Conservation (phyloP, 1,284 basidiomycete genomes). For the Termitomyces sp. region DNA sequence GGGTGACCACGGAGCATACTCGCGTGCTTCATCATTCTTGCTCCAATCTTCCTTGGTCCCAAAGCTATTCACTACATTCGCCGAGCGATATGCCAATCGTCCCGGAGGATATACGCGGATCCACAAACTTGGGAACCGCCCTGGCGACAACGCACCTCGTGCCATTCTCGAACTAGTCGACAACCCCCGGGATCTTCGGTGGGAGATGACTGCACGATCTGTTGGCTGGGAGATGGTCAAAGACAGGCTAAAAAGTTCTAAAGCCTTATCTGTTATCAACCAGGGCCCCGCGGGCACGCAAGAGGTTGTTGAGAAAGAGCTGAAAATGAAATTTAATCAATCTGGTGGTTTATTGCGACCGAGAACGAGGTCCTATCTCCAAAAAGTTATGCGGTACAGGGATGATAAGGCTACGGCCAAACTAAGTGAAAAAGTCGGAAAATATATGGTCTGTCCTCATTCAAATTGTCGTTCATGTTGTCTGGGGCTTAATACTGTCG, state of each 20-base stretch:
- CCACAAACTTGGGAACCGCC: slow-evolving; percentile 83
- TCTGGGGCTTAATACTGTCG: not conserved
- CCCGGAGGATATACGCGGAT: slow-evolving; percentile 96
- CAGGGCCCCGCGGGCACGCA: slow-evolving; percentile 42
- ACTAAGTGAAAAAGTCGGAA: slow-evolving; percentile 40
- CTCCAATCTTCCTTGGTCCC: slow-evolving; percentile 66
- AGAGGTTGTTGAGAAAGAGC: slow-evolving; percentile 45
- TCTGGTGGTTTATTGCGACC: slow-evolving; percentile 43
- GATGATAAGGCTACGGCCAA: slow-evolving; percentile 34
- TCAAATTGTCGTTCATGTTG: not conserved
- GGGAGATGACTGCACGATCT: slow-evolving; percentile 80
- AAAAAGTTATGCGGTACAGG: slow-evolving; percentile 61
- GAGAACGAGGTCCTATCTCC: slow-evolving; percentile 64
- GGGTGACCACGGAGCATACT: slow-evolving; percentile 59
- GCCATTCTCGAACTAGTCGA: slow-evolving; percentile 95
- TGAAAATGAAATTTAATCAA: slow-evolving; percentile 29
- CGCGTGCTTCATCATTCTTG: slow-evolving; percentile 70
- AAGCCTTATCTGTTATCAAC: slow-evolving; percentile 43
- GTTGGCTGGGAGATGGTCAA: slow-evolving; percentile 75
- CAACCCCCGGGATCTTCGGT: slow-evolving; percentile 84
- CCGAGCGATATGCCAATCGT: slow-evolving; percentile 76
- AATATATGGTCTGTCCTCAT: slow-evolving; percentile 43
- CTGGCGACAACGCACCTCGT: slow-evolving; percentile 90
- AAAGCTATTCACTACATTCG: slow-evolving; percentile 80
- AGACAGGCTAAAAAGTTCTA: slow-evolving; percentile 41